Evolutionary conservation across 2,329 filamentous ascomycete genomes (phyloP).

Genomic region (Colletotrichum camelliae): DNA sequence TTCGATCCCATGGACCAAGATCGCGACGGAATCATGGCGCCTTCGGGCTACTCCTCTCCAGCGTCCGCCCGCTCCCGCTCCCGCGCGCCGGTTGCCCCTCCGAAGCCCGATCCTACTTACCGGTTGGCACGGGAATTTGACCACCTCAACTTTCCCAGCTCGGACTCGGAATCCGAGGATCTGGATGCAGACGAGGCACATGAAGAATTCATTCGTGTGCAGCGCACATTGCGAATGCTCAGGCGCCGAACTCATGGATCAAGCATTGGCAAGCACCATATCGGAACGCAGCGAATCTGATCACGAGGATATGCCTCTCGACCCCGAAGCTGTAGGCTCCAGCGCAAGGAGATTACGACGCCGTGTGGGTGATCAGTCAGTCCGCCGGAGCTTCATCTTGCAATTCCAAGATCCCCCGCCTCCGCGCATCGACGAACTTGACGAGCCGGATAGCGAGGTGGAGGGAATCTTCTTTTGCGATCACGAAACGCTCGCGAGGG

Average conservation of each 20-base stretch:
- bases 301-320: conserved; percentile 34
- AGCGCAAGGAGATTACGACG: conserved; percentile 54
- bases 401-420: conserved; percentile 55
- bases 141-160: conserved; percentile 47
- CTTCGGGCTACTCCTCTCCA: conserved; percentile 51
- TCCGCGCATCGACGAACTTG: conserved; percentile 58
- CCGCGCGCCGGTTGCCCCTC: conserved; percentile 20
- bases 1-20: conserved; percentile 51
- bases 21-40: conserved; percentile 45
- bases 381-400: conserved; percentile 47
- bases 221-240: conserved; percentile 47
- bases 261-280: conserved; percentile 59
- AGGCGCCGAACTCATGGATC: conserved; percentile 57
- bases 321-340: conserved; percentile 47
- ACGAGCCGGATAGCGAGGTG: conserved; percentile 55
- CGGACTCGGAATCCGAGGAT: conserved; percentile 43
- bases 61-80: conserved; percentile 47
- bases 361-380: conserved; percentile 40
- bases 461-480: conserved; percentile 29
- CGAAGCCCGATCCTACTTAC: conserved; percentile 41
- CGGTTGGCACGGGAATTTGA: conserved; percentile 49
- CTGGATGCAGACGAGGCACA: conserved; percentile 35
- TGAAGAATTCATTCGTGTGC: conserved; percentile 41
- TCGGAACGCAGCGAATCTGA: conserved; percentile 60
- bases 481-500: conserved; percentile 45